Conservation (phyloP, 2,329 filamentous ascomycete genomes). For the Pestalotiopsis sp. region DNA sequence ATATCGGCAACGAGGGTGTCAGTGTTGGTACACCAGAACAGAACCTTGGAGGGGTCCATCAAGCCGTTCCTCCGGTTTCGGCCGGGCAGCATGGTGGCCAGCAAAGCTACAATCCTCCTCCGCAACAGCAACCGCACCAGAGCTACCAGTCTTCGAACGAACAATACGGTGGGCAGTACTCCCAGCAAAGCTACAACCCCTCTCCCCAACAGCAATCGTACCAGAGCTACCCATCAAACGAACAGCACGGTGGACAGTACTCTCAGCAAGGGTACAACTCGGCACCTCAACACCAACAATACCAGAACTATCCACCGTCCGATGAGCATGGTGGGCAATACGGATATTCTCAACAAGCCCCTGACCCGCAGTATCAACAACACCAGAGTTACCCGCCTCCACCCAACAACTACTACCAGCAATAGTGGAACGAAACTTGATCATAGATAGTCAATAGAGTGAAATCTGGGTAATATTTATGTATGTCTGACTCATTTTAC, state of each 20-base stretch:
- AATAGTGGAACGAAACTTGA: not conserved
- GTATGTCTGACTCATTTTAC: not conserved
- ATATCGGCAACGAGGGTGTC: constrained; percentile 49
- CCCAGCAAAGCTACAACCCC: not conserved
- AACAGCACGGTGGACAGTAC: not conserved
- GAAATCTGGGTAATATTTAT: not conserved
- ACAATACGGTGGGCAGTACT: not conserved
- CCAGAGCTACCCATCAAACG: not conserved
- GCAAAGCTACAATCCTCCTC: not conserved
- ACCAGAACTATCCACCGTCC: not conserved
- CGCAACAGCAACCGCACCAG: not conserved
- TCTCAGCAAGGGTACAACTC: not conserved
- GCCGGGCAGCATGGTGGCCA: not conserved
- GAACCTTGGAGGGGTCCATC: constrained; percentile 34
- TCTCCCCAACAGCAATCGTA: not conserved
- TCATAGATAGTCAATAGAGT: not conserved
- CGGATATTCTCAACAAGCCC: not conserved
- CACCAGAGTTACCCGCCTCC: not conserved
- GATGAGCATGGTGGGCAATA: not conserved
- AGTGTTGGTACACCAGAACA: constrained; percentile 40
- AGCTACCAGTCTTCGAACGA: not conserved
- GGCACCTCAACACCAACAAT: not conserved
- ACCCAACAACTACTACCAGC: not conserved
- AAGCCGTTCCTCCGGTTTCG: constrained; percentile 21
- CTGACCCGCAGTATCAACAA: not conserved